Evolutionary conservation across 305 asterid species (phyloP).

Genomic region (Plantago lanceolata): DNA sequence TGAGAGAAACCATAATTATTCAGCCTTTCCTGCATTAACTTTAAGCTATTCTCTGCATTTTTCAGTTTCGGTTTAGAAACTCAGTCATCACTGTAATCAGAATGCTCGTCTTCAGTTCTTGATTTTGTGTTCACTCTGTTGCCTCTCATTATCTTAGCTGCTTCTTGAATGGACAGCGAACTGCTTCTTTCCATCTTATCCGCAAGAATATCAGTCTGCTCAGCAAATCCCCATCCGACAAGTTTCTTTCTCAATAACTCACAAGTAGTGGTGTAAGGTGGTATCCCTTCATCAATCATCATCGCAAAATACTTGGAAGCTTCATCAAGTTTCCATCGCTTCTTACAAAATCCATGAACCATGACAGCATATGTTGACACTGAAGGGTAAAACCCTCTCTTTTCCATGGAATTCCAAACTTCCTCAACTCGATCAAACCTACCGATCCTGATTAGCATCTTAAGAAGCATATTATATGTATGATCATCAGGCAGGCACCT

Average conservation of each 20-base stretch:
- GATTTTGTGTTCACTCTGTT: constrained; percentile 26
- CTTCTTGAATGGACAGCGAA: constrained; percentile 52
- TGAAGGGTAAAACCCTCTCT: constrained; percentile 61
- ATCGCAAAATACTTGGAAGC: constrained; percentile 67
- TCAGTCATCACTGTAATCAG: constrained; percentile 47
- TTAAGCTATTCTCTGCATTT: not conserved
- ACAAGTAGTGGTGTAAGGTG: constrained; percentile 60
- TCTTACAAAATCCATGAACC: constrained; percentile 82
- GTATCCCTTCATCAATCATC: constrained; percentile 94
- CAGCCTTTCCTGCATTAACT: not conserved
- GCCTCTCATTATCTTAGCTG: constrained; percentile 58
- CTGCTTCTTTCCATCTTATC: constrained; percentile 83
- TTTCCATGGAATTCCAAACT: constrained; percentile 75
- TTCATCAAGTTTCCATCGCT: constrained; percentile 65
- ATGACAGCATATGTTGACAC: constrained; percentile 78
- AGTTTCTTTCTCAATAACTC: constrained; percentile 71
- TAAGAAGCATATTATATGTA: constrained; percentile 76
- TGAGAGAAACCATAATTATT: not conserved
- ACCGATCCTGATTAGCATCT: constrained; percentile 77
- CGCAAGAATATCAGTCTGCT: constrained; percentile 56
- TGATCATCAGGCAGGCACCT: constrained; percentile 50
- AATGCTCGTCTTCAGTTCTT: constrained; percentile 37
- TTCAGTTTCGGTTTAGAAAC: not conserved
- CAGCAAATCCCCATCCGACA: constrained; percentile 59
- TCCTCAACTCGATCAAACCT: constrained; percentile 70